Conservation (phyloP, 768 basidiomycete species). For the Xerocomellus amylosporus region DNA sequence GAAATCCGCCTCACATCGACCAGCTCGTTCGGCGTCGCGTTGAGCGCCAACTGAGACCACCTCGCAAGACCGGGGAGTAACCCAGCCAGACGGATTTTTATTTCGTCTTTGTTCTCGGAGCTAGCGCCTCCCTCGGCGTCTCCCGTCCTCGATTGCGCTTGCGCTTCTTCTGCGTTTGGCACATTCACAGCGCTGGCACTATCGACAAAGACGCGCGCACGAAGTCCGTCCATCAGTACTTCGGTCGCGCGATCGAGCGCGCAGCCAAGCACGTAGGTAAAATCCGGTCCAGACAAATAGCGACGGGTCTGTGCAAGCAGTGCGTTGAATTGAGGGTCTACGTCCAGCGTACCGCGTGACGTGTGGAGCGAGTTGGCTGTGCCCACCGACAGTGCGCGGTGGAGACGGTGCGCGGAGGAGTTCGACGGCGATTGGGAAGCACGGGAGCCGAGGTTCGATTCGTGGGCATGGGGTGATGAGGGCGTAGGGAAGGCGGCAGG, state of each 20-base stretch:
- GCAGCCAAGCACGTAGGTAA: conserved; percentile 65
- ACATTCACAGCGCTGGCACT: conserved; percentile 11
- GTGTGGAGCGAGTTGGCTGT: neutral
- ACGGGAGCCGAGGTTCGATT: conserved; percentile 20
- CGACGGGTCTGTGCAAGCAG: conserved; percentile 69
- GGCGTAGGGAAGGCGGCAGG: conserved; percentile 21
- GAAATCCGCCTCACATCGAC: conserved; percentile 62
- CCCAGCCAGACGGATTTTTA: conserved; percentile 68
- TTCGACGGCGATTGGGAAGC: conserved; percentile 26
- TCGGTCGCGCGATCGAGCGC: conserved; percentile 69
- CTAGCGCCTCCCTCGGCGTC: conserved; percentile 13
- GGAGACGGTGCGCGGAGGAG: conserved; percentile 24
- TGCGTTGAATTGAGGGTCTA: conserved; percentile 45
- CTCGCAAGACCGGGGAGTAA: conserved; percentile 76
- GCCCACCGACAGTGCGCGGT: neutral
- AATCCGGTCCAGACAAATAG: conserved; percentile 66
- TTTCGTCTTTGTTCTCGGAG: conserved; percentile 31
- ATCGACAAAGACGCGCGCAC: conserved; percentile 58
- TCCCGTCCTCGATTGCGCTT: conserved; percentile 9
- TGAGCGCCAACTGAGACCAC: conserved; percentile 71
- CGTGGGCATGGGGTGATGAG: conserved; percentile 15
- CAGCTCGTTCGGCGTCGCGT: conserved; percentile 72
- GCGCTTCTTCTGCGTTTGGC: conserved; percentile 10
- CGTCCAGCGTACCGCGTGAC: conserved; percentile 5
- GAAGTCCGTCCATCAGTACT: conserved; percentile 60